A percentile compares a stretch with the other conserved stretches of the same genome.
These are phyloP conservation scores for Geotrichum macrosporum DNA, from an alignment of 1,139 yeast genomes.

Conservation along the genomic window DNA sequence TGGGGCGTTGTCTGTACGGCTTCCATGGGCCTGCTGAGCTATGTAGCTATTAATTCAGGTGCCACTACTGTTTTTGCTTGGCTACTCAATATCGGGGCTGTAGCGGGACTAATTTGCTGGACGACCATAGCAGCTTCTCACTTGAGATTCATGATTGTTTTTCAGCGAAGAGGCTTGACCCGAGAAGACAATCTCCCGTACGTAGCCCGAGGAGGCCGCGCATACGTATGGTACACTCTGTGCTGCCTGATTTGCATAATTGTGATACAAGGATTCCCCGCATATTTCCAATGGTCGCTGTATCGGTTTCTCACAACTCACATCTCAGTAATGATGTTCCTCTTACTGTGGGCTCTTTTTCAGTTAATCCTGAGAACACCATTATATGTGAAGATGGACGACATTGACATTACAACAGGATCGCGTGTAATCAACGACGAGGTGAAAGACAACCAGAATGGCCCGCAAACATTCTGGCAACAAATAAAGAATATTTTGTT, in stretches of 20 bases:
- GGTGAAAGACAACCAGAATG: not conserved
- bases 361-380: constrained; percentile 41
- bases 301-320: constrained; percentile 62
- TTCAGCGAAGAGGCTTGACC: constrained; percentile 44
- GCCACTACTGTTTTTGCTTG: constrained; percentile 59
- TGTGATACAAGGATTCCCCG: constrained; percentile 65
- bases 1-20: constrained; percentile 45
- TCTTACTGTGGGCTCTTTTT: constrained; percentile 52
- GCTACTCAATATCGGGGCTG: constrained; percentile 64
- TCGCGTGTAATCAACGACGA: constrained; percentile 42
- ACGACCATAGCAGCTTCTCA: constrained; percentile 48
- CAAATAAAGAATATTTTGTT: constrained; percentile 6
- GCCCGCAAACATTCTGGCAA: constrained; percentile 4
- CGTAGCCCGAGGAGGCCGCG: constrained; percentile 48
- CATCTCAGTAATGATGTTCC: constrained; percentile 57
- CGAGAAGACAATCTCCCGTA: constrained; percentile 23
- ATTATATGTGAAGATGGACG: constrained; percentile 38
- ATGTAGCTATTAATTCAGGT: constrained; percentile 62
- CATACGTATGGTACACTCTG: constrained; percentile 64
- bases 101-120: constrained; percentile 54
- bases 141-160: constrained; percentile 54
- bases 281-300: constrained; percentile 56
- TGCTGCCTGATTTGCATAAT: constrained; percentile 52
- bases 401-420: constrained; percentile 72
- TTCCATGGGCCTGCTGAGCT: constrained; percentile 61